Evolutionary conservation across 371 early-diverging fungal genomes (phyloP).

Genomic region (Rhizopus sp.): DNA sequence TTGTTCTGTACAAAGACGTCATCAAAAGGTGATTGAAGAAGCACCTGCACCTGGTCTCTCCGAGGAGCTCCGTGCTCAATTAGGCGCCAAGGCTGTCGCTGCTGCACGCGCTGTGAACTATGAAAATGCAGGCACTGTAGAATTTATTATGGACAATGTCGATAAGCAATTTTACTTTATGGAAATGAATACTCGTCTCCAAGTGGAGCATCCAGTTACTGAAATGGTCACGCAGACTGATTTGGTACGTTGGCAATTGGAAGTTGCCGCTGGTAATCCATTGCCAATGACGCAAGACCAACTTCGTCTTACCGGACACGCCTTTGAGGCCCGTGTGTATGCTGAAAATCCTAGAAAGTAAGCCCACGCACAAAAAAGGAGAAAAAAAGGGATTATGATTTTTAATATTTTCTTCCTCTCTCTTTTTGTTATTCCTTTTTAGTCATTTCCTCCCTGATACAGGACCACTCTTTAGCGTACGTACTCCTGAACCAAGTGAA

Average conservation of each 20-base stretch:
- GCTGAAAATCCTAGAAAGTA: conserved; percentile 94
- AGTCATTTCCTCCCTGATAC: conserved; percentile 94
- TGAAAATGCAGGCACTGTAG: conserved; percentile 96
- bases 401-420: not conserved
- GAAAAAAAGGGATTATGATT: not conserved
- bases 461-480: conserved; percentile 80
- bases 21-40: conserved; percentile 98
- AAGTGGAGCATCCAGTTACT: conserved; percentile 97
- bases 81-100: conserved; percentile 92
- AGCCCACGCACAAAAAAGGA: conserved; percentile 11
- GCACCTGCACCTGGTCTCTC: conserved; percentile 72
- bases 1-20: conserved; percentile 96
- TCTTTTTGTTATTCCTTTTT: conserved; percentile 6
- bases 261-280: conserved; percentile 85
- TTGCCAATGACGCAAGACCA: conserved; percentile 77
- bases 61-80: conserved; percentile 67
- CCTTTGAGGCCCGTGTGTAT: conserved; percentile 97
- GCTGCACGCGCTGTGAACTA: conserved; percentile 93
- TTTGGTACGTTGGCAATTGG: conserved; percentile 92
- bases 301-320: conserved; percentile 78
- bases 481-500: conserved; percentile 63
- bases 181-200: conserved; percentile 97
- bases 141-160: conserved; percentile 94
- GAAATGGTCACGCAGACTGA: conserved; percentile 96
- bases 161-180: conserved; percentile 93